Evolutionary conservation across 1,139 yeast species (phyloP).

Genomic region (Scheffersomyces segobiensis): DNA sequence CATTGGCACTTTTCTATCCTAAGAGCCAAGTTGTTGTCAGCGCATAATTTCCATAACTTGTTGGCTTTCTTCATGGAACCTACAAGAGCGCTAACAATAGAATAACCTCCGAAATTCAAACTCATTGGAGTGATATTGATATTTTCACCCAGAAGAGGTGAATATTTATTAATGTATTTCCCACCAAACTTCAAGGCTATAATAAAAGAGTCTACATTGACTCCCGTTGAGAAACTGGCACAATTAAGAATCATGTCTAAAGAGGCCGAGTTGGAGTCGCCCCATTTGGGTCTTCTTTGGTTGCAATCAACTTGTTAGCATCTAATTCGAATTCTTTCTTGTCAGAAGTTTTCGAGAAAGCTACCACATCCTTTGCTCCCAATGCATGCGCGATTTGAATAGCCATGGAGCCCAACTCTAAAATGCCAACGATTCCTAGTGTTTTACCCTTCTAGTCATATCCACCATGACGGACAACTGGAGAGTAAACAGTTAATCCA

Average conservation of each 20-base stretch:
- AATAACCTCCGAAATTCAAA: slow-evolving; percentile 45
- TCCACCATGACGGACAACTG: slow-evolving; percentile 40
- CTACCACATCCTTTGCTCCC: slow-evolving; percentile 54
- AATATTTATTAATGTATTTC: slow-evolving; percentile 25
- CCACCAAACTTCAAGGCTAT: slow-evolving; percentile 23
- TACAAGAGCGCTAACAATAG: slow-evolving; percentile 42
- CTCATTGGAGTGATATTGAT: slow-evolving; percentile 43
- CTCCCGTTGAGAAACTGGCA: slow-evolving; percentile 43
- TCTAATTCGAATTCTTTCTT: slow-evolving; percentile 52
- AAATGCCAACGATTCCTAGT: slow-evolving; percentile 59
- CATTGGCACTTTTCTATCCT: slow-evolving; percentile 62
- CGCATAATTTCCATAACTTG: slow-evolving; percentile 55
- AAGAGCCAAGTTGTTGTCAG: slow-evolving; percentile 50
- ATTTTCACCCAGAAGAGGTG: slow-evolving; percentile 27
- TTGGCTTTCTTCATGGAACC: slow-evolving; percentile 57
- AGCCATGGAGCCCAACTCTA: slow-evolving; percentile 65
- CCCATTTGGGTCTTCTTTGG: slow-evolving; percentile 45
- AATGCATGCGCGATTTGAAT: slow-evolving; percentile 56
- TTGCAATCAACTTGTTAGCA: slow-evolving; percentile 53
- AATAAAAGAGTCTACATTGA: slow-evolving; percentile 21
- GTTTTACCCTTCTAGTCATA: slow-evolving; percentile 41
- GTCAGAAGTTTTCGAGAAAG: slow-evolving; percentile 49
- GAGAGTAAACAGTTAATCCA: slow-evolving; percentile 54
- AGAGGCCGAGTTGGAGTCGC: slow-evolving; percentile 25
- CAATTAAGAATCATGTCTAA: slow-evolving; percentile 51